phyloP scores from a whole-genome alignment of 805 yeast genomes.

The Pichia manshurica region DNA sequence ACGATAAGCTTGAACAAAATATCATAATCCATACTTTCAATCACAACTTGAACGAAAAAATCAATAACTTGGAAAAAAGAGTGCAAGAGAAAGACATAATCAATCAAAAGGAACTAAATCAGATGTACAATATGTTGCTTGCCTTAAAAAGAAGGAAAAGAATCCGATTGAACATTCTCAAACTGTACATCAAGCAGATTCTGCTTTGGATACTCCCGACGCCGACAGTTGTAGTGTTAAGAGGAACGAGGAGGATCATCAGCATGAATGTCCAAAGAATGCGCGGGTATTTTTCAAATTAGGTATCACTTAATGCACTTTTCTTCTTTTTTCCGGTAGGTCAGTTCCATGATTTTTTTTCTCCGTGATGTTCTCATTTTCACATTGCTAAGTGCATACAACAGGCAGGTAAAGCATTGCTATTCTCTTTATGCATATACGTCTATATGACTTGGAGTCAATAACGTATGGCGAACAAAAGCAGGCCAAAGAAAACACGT shows the following conservation, averaged over 20 bases:
- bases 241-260: background rate
- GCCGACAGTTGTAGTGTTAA: background rate
- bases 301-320: background rate
- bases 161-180: background rate
- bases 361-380: no score
- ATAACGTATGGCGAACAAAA: conserved; percentile 67
- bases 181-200: conserved; percentile 6
- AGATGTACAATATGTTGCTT: background rate
- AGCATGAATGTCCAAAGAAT: background rate
- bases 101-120: conserved; percentile 1
- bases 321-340: background rate
- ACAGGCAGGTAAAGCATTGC: no score
- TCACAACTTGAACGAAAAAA: conserved; percentile 11
- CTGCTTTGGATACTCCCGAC: background rate
- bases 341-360: no score
- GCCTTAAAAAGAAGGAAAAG: conserved; percentile 5
- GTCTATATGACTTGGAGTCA: no score
- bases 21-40: conserved; percentile 11
- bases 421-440: no score
- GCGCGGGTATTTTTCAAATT: conserved; percentile 1
- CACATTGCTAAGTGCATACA: no score
- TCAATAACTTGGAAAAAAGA: conserved; percentile 11
- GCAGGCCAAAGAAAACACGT: conserved; percentile 76
- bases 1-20: conserved; percentile 14
- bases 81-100: background rate